These are phyloP conservation scores for Yarrowia deformans DNA, from an alignment of 805 yeast species.

Conservation along the genomic window DNA sequence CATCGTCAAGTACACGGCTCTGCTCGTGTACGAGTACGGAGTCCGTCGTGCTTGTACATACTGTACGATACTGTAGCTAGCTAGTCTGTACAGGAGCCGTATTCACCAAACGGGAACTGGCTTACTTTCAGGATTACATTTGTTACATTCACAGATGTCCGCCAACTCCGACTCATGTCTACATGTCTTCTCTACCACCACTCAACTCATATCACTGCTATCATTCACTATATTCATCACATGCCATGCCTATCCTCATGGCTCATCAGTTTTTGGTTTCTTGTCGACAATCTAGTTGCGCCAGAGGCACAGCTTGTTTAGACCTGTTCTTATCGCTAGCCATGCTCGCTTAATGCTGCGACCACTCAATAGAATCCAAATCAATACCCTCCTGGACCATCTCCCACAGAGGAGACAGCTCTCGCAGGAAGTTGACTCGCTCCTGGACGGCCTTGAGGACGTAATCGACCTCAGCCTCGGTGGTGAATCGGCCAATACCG, in stretches of 20 bases:
- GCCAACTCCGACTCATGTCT: too few species aligned
- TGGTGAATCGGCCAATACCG: constrained; percentile 96
- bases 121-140: too few species aligned
- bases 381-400: constrained; percentile 99
- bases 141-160: too few species aligned
- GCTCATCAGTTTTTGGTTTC: constrained; percentile 13
- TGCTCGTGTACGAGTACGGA: too few species aligned
- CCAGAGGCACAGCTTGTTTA: too few species aligned
- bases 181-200: background rate
- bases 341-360: constrained; percentile 71
- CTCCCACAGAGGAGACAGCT: constrained; percentile 96
- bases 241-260: background rate
- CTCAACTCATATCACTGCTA: background rate
- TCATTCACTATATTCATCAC: constrained; percentile 32
- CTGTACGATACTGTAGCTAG: too few species aligned
- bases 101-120: too few species aligned
- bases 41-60: too few species aligned
- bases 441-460: constrained; percentile 87
- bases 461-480: constrained; percentile 94
- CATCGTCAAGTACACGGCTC: too few species aligned
- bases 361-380: constrained; percentile 93
- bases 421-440: constrained; percentile 89
- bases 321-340: too few species aligned
- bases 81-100: too few species aligned
- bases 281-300: background rate